A percentile compares a stretch with the other conserved stretches of the same genome.
Evolutionary conservation across 352 stramenopile species (phyloP).

Genomic region (Globisporangium takayamanum): DNA sequence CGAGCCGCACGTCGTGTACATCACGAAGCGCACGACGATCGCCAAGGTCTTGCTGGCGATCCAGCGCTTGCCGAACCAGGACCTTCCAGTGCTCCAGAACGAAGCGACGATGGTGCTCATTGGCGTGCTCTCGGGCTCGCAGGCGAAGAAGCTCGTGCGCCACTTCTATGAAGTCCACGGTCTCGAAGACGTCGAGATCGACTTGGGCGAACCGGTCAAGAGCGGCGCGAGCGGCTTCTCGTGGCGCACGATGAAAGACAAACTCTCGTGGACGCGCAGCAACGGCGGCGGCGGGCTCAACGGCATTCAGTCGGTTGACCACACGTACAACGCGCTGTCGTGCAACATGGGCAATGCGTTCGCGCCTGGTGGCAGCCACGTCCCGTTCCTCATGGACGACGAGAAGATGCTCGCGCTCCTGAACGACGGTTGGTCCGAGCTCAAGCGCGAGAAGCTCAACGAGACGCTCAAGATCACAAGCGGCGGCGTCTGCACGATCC

Average conservation of each 20-base stretch:
- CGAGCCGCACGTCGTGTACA: slow-evolving; percentile 59
- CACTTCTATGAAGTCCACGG: slow-evolving; percentile 48
- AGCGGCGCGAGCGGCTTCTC: slow-evolving; percentile 27
- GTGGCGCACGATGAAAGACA: slow-evolving; percentile 59
- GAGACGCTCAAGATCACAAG: slow-evolving; percentile 64
- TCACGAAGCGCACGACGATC: slow-evolving; percentile 68
- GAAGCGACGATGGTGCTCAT: slow-evolving; percentile 62
- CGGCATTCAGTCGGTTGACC: slow-evolving; percentile 51
- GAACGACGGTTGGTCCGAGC: slow-evolving; percentile 55
- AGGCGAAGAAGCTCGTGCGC: slow-evolving; percentile 59
- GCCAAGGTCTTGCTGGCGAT: slow-evolving; percentile 66
- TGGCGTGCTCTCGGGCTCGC: slow-evolving; percentile 48
- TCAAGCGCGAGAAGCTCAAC: slow-evolving; percentile 56
- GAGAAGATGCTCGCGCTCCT: slow-evolving; percentile 71
- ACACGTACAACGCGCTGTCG: slow-evolving; percentile 60
- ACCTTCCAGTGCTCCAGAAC: slow-evolving; percentile 70
- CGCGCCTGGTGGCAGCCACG: slow-evolving; percentile 5
- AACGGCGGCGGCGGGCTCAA: slow-evolving; percentile 57
- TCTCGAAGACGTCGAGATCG: slow-evolving; percentile 50
- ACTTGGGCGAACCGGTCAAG: slow-evolving; percentile 63
- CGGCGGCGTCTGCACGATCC: slow-evolving; percentile 51
- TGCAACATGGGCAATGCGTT: slow-evolving; percentile 18
- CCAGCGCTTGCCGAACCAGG: slow-evolving; percentile 57
- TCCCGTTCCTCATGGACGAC: slow-evolving; percentile 84
- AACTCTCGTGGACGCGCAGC: slow-evolving; percentile 31